Conservation (phyloP, 208 protist genomes). For the Strigomonas culicis region DNA sequence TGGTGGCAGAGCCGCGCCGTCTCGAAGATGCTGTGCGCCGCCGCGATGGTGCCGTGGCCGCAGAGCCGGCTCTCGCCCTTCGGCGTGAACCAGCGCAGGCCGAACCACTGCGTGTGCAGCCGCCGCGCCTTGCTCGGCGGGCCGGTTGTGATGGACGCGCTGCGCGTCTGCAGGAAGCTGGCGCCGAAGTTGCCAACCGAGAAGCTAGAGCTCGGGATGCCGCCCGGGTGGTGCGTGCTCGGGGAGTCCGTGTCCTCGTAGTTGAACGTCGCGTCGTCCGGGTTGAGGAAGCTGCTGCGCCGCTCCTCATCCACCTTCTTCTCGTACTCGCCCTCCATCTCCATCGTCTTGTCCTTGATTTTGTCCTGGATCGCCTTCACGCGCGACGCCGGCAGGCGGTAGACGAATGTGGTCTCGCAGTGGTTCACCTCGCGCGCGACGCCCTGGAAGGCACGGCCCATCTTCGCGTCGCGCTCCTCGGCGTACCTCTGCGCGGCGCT, state of each 20-base stretch:
- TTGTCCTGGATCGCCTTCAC: conserved; percentile 45
- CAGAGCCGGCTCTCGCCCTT: conserved; percentile 53
- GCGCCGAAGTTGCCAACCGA: background rate
- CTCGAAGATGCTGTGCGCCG: conserved; percentile 70
- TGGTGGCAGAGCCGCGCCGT: conserved; percentile 35
- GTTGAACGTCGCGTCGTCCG: background rate
- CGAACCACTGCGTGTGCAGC: conserved; percentile 62
- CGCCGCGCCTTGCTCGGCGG: background rate
- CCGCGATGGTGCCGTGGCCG: conserved; percentile 75
- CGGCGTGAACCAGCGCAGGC: conserved; percentile 78
- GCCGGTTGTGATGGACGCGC: background rate
- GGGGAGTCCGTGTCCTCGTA: background rate
- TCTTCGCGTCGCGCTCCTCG: conserved; percentile 41
- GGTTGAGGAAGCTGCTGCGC: background rate
- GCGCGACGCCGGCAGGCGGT: conserved; percentile 52
- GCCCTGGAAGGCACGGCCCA: conserved; percentile 47
- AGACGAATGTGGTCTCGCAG: conserved; percentile 69
- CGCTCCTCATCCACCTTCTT: conserved; percentile 11
- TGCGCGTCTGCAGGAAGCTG: conserved; percentile 11
- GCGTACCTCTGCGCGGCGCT: conserved; percentile 35
- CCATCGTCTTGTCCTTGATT: conserved; percentile 41
- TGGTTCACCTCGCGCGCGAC: conserved; percentile 62
- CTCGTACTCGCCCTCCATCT: conserved; percentile 15
- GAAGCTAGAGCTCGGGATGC: conserved; percentile 16
- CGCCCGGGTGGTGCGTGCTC: background rate